Evolutionary conservation across 2,329 filamentous ascomycete species (phyloP), one percentile per base, ranked within the genome.

Genomic region (Colletotrichum sp.): DNA sequence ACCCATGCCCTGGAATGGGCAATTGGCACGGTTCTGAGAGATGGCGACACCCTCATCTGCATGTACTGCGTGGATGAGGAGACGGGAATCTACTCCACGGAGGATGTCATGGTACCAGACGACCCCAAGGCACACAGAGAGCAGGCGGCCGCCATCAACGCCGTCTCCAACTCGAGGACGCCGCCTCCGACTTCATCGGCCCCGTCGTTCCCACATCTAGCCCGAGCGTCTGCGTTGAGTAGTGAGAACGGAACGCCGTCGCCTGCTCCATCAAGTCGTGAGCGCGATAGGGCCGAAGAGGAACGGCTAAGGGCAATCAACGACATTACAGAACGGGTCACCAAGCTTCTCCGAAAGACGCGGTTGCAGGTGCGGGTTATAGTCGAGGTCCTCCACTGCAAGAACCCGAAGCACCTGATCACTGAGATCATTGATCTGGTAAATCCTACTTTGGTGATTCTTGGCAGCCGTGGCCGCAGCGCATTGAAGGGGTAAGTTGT

Each of bases 1-100:
- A 95, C 95, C 8, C 97, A 98, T 83, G 97, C 97, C 2, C 89
- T 99, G 36, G 97, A 99, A 84, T 99, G 97, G 97, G 97, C 96
- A 0, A 96, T 99, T 71, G 97, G 97, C 9, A 98, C 96, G 0
- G 96, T 98, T 8, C 88, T 99, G 34, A 92, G 97, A 65, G 96
- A 98, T 79, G 97, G 97, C 9, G 97, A 99, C 82, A 98, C 96
- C 0, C 89, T 99, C 43, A 93, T 98, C 77, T 96, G 95, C 4
- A 95, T 98, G 61, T 98, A 97, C 85, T 98, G 96, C 73, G 93
- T 98, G 28, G 96, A 98, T 79, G 96, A 98, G 83, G 96, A 98
- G 79, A 90, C 89, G 10, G 92, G 90, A 18, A 90, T 92, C n/a
- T 85, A 84, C 2, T 82, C 84, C 10, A 83, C 83, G 36, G 86